Conservation (phyloP, 2,329 filamentous ascomycete species). For the Coleophoma cylindrospora region DNA sequence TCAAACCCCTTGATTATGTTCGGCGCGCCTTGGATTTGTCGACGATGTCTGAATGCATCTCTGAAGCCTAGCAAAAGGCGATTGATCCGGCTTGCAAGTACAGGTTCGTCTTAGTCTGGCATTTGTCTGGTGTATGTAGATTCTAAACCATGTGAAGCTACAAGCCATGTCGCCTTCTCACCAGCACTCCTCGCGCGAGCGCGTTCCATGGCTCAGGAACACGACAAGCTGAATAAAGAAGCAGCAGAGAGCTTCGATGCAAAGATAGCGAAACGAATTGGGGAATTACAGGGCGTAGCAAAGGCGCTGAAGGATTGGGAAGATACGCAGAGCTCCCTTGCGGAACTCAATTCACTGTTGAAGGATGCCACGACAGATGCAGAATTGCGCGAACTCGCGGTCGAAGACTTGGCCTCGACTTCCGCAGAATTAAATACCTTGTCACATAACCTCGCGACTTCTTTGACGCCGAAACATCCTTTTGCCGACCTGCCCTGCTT, state of each 20-base stretch:
- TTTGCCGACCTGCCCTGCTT: slow-evolving; percentile 89
- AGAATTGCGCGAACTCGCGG: slow-evolving; percentile 73
- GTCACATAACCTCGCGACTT: slow-evolving; percentile 63
- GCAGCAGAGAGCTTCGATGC: slow-evolving; percentile 52
- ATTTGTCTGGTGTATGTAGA: slow-evolving; percentile 2
- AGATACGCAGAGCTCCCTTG: slow-evolving; percentile 43
- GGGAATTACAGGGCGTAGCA: slow-evolving; percentile 55
- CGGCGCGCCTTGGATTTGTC: slow-evolving; percentile 46
- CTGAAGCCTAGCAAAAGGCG: slow-evolving; percentile 17
- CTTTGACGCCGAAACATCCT: slow-evolving; percentile 81
- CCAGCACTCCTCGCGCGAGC: slow-evolving; percentile 56
- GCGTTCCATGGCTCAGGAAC: slow-evolving; percentile 50
- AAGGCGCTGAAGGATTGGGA: slow-evolving; percentile 56
- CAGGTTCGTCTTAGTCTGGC: slow-evolving; percentile 28
- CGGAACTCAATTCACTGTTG: slow-evolving; percentile 48
- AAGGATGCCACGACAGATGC: slow-evolving; percentile 38
- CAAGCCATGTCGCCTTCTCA: slow-evolving; percentile 31
- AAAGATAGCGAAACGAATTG: slow-evolving; percentile 52
- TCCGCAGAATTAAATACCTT: slow-evolving; percentile 56
- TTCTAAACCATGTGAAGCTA: slow-evolving; percentile 14
- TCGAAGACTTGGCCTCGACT: slow-evolving; percentile 74
- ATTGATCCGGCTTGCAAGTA: slow-evolving; percentile 38
- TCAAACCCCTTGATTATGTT: slow-evolving; percentile 21
- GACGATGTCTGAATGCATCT: slow-evolving; percentile 37
- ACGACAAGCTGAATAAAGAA: slow-evolving; percentile 45